phyloP scores from a whole-genome alignment of 352 stramenopile species.

The Phytophthora litchii region DNA sequence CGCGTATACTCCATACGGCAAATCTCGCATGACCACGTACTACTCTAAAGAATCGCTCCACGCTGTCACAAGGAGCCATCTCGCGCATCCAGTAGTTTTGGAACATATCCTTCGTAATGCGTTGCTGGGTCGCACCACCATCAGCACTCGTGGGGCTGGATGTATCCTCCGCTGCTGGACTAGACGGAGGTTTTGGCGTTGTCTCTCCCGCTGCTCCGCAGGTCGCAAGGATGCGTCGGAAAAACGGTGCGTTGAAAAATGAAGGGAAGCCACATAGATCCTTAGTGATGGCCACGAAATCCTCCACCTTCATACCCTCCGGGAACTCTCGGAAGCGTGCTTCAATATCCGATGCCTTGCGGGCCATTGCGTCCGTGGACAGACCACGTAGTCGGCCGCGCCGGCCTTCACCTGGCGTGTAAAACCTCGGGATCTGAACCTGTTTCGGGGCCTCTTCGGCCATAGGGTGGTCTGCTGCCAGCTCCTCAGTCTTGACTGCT shows the following conservation, averaged over 20 bases:
- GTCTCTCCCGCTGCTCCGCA: conserved; percentile 24
- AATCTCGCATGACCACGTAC: conserved; percentile 46
- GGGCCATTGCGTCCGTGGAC: conserved; percentile 65
- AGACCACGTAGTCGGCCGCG: conserved; percentile 63
- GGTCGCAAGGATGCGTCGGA: conserved; percentile 85
- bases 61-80: conserved; percentile 95
- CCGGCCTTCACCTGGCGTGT: conserved; percentile 65
- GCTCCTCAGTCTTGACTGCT: conserved; percentile 7
- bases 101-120: conserved; percentile 91
- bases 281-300: conserved; percentile 96
- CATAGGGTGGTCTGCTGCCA: conserved; percentile 38
- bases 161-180: conserved; percentile 13
- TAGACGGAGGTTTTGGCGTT: conserved; percentile 25
- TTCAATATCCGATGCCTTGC: conserved; percentile 78
- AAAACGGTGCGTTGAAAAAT: conserved; percentile 98
- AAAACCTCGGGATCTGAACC: conserved; percentile 71
- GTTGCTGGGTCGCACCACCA: conserved; percentile 30
- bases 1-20: not conserved
- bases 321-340: conserved; percentile 77
- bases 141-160: conserved; percentile 36
- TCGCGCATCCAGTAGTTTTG: conserved; percentile 94
- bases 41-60: conserved; percentile 98
- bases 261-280: conserved; percentile 98
- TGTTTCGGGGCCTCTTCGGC: conserved; percentile 27
- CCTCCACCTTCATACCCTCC: conserved; percentile 86